These are phyloP conservation scores for Conringia planisiliqua DNA, from an alignment of 345 rosid species.

Conservation along the genomic window DNA sequence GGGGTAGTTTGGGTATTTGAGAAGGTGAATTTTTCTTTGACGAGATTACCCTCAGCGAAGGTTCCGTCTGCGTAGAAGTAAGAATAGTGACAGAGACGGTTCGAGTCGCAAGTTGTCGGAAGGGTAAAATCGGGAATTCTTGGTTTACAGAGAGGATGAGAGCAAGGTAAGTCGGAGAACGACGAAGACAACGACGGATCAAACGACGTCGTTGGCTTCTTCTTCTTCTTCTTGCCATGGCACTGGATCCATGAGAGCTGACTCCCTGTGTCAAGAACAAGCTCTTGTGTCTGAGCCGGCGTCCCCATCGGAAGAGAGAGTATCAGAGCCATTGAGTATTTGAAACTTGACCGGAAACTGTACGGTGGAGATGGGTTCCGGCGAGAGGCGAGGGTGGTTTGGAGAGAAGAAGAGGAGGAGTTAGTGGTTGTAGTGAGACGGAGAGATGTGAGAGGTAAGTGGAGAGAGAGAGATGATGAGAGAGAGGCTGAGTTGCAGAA, in stretches of 20 bases:
- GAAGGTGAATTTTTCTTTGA: constrained; percentile 63
- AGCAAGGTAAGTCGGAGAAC: constrained; percentile 74
- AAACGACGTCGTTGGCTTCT: constrained; percentile 38
- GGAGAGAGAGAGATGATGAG: constrained; percentile 23
- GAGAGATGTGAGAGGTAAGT: constrained; percentile 40
- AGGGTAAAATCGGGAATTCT: constrained; percentile 77
- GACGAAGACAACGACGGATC: constrained; percentile 85
- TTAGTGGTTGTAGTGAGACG: constrained; percentile 22
- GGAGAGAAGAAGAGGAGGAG: background rate
- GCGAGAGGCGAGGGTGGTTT: constrained; percentile 20
- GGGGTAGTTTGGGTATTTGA: constrained; percentile 54
- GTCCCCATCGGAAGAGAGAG: constrained; percentile 80
- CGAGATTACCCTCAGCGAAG: constrained; percentile 82
- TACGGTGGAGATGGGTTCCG: constrained; percentile 23
- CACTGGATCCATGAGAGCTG: constrained; percentile 92
- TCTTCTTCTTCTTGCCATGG: constrained; percentile 32
- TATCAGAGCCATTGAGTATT: constrained; percentile 67
- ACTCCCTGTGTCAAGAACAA: constrained; percentile 88
- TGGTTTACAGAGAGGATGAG: constrained; percentile 79
- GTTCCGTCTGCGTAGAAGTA: constrained; percentile 98
- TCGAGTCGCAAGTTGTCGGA: constrained; percentile 78
- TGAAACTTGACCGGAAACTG: constrained; percentile 49
- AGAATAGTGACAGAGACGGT: constrained; percentile 79
- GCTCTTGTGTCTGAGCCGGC: constrained; percentile 73
- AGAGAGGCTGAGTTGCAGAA: constrained; percentile 1